Evolutionary conservation across 495 filamentous ascomycete genomes (phyloP).

Genomic region (Penicillium longicatenatum): DNA sequence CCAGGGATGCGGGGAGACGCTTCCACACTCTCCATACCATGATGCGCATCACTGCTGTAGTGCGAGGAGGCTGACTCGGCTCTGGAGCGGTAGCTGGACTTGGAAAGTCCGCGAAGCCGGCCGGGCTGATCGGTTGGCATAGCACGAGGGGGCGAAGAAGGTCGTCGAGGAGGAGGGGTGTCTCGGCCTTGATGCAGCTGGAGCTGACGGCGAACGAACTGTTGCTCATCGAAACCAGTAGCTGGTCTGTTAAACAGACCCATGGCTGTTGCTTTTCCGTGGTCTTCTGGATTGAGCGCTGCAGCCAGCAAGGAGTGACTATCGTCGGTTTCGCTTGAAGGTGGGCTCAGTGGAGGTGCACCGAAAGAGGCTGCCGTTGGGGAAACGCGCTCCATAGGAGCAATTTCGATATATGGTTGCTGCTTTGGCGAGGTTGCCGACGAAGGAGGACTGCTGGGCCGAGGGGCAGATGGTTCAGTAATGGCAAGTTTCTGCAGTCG

Average conservation of each 20-base stretch:
- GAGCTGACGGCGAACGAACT: slow-evolving; percentile 78
- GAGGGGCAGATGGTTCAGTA: slow-evolving; percentile 40
- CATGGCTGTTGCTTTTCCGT: slow-evolving; percentile 82
- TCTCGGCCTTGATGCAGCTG: slow-evolving; percentile 71
- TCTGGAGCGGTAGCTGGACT: slow-evolving; percentile 46
- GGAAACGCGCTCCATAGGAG: slow-evolving; percentile 28
- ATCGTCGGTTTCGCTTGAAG: slow-evolving; percentile 70
- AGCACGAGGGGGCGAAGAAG: slow-evolving; percentile 35
- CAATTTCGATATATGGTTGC: slow-evolving; percentile 21
- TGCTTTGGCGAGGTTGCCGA: slow-evolving; percentile 40
- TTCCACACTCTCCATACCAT: slow-evolving; percentile 31
- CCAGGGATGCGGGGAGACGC: slow-evolving; percentile 34
- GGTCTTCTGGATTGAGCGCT: slow-evolving; percentile 72
- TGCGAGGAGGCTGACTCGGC: slow-evolving; percentile 50
- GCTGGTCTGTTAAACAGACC: slow-evolving; percentile 81
- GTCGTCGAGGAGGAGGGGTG: slow-evolving; percentile 40
- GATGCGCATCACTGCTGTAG: slow-evolving; percentile 41
- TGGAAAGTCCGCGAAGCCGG: slow-evolving; percentile 38
- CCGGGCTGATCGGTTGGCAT: slow-evolving; percentile 34
- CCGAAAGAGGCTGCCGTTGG: slow-evolving; percentile 35
- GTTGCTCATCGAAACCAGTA: slow-evolving; percentile 77
- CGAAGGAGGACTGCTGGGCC: slow-evolving; percentile 54
- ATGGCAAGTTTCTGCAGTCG: slow-evolving; percentile 54
- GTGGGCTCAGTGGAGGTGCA: slow-evolving; percentile 71
- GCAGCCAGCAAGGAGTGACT: slow-evolving; percentile 50